Base-by-base conservation (phyloP, 306 rosid genomes). In the Medicago arabica region DNA sequence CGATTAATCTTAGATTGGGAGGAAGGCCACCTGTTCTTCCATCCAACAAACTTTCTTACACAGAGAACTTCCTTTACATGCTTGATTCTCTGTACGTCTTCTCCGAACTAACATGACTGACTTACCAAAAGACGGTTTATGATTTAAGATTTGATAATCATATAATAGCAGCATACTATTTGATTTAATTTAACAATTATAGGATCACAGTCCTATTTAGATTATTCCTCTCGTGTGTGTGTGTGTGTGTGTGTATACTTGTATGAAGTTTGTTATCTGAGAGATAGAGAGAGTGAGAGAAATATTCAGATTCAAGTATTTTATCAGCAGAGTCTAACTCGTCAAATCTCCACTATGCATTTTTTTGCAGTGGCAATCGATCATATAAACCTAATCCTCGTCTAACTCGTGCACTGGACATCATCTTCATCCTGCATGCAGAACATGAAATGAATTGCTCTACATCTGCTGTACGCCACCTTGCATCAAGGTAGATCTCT, bases 361-460 rank as follows among this genome's bases (percentile, higher is more conserved):
- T 6, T 25, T 75, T 49, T 61, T 88, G 66, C 90, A 90, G 96
- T 53, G 96, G 96, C 81, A 87, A 90, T 78, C 86, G 87, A 67
- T 75, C 96, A 55, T 93, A 90, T 64, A 88, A 87, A 78, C 98
- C 98, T 47, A 93, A 93, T 82, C 91, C 92, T 36, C 92, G 88
- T 70, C 84, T 93, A 13, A 92, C 91, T 80, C 83, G 94, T 82
- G 96, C 92, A 40, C 61, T 93, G 60, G 98, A 92, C 79, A 86
- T 92, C 84, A 89, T 90, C 83, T 92, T 90, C 85, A 83, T 87
- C 71, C 89, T 92, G 51, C 97, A 92, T 54, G 98, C 98, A 10
- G 96, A 92, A 54, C 98, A 92, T 85, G 98, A 93, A 83, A 93
- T 93, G 98, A 93, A 93, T 84, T 93, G 98, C 81, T 93, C 98